Evolutionary conservation across 1,139 yeast species (phyloP), one percentile per base, ranked within the genome.

Genomic region (Candida tropicalis): DNA sequence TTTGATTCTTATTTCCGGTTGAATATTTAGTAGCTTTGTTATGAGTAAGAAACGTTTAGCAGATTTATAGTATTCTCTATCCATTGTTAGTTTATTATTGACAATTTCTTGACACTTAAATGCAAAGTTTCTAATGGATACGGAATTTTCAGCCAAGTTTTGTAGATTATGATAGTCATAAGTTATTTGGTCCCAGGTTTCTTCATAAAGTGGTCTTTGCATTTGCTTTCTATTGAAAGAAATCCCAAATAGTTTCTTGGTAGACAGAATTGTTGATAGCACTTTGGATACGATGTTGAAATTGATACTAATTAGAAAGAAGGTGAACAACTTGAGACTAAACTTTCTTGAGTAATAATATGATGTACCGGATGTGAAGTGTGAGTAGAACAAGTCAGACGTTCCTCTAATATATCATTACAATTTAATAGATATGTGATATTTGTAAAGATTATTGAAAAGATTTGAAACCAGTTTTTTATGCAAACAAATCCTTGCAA

Each of bases 61-160:
- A 20, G 40, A 31, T 31, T 26, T 34, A 22, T 42, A 43, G 29
- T 33, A 45, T 23, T 28, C 42, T 27, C 42, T n/a, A 29, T 43
- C 35, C 35, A 45, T 32, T 2, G 38, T 39, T 13, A 38, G 32
- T 37, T 39, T 45, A 6, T 40, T 20, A 18, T 22, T 38, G 7
- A 45, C 31, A 20, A 45, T 37, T 11, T 43, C 44, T 24, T 45
- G 46, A 31, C 48, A 45, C 12, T 25, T 27, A n/a, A 24, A 29
- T 9, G 35, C 29, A 12, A 44, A 44, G 12, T 34, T 34, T 27
- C n/a, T 18, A 26, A 39, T 39, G 15, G 42, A 39, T n/a, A 12
- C 18, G 8, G 38, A 39, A 18, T 34, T 26, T 10, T 39, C 34
- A 35, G 34, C 17, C n/a, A 39, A 18, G 12, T 40, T 26, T 7